Evolutionary conservation across 352 stramenopile genomes (phyloP).

Genomic region (Globisporangium apiculatum): DNA sequence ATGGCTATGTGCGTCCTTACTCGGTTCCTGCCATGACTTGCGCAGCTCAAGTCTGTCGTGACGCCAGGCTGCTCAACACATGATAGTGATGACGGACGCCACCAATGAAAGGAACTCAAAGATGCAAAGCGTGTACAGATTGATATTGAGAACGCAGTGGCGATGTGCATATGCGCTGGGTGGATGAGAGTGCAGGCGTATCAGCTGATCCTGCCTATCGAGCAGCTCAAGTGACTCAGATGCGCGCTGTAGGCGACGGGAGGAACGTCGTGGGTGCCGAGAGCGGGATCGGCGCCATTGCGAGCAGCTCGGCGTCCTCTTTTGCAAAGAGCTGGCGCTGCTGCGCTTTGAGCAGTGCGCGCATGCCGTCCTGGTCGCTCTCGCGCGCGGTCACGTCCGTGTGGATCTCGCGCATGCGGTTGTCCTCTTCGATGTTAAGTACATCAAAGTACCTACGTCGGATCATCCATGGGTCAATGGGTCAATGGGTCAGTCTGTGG

Average conservation of each 20-base stretch:
- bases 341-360: slow-evolving; percentile 23
- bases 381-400: slow-evolving; percentile 25
- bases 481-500: not conserved
- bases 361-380: slow-evolving; percentile 32
- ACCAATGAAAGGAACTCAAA: too few relatives aligned
- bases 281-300: slow-evolving; percentile 28
- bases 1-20: too few relatives aligned
- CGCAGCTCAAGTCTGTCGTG: too few relatives aligned
- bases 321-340: slow-evolving; percentile 30
- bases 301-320: slow-evolving; percentile 26
- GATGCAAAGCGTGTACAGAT: too few relatives aligned
- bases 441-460: slow-evolving; percentile 29
- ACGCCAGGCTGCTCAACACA: too few relatives aligned
- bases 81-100: too few relatives aligned
- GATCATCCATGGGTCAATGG: not conserved
- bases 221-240: not conserved
- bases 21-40: too few relatives aligned
- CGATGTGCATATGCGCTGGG: too few relatives aligned
- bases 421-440: slow-evolving; percentile 28
- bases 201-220: too few relatives aligned
- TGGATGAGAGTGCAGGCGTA: too few relatives aligned
- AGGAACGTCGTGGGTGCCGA: slow-evolving; percentile 25
- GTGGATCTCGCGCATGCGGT: slow-evolving; percentile 24
- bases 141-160: too few relatives aligned
- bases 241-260: slow-evolving; percentile 10